Percentiles rank a stretch among this genome's conserved stretches.
phyloP scores from a whole-genome alignment of 2,329 filamentous ascomycete species.

The Calonectria pteridis region DNA sequence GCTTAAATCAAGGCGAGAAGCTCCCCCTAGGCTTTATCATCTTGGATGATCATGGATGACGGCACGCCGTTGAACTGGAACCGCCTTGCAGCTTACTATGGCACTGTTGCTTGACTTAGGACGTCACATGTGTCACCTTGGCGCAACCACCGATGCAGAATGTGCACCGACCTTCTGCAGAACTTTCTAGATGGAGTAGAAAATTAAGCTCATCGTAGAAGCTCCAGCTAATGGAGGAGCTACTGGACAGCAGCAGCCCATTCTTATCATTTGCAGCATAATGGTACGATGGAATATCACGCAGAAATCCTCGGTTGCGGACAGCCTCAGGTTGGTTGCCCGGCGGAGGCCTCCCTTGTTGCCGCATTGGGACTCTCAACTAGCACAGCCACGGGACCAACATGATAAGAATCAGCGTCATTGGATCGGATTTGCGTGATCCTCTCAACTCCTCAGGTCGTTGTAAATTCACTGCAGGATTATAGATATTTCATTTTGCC shows the following conservation, averaged over 20 bases:
- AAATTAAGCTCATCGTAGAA: neutral
- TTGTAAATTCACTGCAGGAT: neutral
- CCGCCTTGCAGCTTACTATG: neutral
- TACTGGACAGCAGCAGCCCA: too few species aligned
- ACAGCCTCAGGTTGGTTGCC: neutral
- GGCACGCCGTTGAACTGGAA: neutral
- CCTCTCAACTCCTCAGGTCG: neutral
- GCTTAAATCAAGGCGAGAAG: neutral
- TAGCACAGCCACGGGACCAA: neutral
- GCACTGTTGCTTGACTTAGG: neutral
- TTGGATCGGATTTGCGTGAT: neutral
- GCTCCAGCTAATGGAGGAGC: neutral
- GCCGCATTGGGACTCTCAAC: neutral
- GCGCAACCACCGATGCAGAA: neutral
- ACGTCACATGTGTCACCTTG: neutral
- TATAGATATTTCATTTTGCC: neutral
- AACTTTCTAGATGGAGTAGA: neutral
- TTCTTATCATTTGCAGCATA: neutral
- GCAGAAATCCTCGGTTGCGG: neutral
- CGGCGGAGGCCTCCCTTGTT: neutral
- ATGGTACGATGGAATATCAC: neutral
- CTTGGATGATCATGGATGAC: neutral
- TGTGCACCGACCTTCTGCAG: neutral
- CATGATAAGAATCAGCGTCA: neutral
- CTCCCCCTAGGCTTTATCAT: neutral